Conservation (phyloP, 768 basidiomycete species). For the Auricularia auricula-judae region DNA sequence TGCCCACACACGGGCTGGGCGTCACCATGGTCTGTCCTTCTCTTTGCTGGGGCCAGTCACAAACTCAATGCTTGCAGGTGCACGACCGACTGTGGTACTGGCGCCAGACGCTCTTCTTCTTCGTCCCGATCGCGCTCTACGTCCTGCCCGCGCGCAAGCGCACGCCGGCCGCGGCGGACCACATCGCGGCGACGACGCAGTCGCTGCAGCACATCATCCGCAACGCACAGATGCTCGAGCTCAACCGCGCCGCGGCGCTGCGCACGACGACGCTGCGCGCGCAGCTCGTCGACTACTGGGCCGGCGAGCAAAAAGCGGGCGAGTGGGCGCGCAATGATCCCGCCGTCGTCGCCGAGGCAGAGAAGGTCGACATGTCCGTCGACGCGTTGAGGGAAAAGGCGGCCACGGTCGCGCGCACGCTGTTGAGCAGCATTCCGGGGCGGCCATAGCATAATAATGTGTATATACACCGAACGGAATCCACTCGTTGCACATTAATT, state of each 20-base stretch:
- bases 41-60: no score
- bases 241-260: constrained; percentile 45
- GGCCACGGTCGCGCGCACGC: background rate
- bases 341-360: constrained; percentile 35
- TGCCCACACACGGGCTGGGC: constrained; percentile 28
- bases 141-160: constrained; percentile 25
- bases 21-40: constrained; percentile 30
- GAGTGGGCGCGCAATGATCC: constrained; percentile 36
- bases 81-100: constrained; percentile 45
- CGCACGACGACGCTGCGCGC: constrained; percentile 38
- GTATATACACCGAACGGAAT: no score
- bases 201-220: constrained; percentile 28
- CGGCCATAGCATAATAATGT: no score
- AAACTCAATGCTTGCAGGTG: constrained; percentile 33
- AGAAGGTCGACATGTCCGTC: constrained; percentile 33
- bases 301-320: constrained; percentile 41
- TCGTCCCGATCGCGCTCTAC: constrained; percentile 41
- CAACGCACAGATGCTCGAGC: constrained; percentile 44
- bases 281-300: constrained; percentile 47
- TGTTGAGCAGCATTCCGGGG: background rate
- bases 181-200: constrained; percentile 15
- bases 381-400: constrained; percentile 2
- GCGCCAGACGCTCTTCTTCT: constrained; percentile 49
- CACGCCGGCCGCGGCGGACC: constrained; percentile 20
- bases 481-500: no score